Evolutionary conservation across 305 asterid genomes (phyloP), one percentile per base, ranked within the genome.

Genomic region (Plantago lanceolata): DNA sequence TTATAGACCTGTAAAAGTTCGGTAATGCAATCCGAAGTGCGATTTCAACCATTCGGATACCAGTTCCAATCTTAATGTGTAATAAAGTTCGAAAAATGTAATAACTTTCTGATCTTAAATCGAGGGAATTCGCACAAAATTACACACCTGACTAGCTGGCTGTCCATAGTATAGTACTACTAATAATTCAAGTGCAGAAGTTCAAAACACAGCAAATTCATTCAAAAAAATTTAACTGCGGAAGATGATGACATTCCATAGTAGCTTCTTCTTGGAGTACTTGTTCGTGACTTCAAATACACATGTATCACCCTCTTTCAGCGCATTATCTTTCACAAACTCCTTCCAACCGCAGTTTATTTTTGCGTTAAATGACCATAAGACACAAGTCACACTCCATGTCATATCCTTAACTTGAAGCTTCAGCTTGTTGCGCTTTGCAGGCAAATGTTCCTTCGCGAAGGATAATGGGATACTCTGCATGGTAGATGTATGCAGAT

Each of bases 241-340:
- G n/a, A 74, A 61, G 16, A 74, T 65, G 63, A 21, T 2, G 8
- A 65, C 69, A 49, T 65, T 61, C 72, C 72, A 69, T 3, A 49
- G 14, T 19, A 17, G 43, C 16, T 52, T 37, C 29, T 37, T 6
- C n/a, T n/a, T n/a, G n/a, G n/a, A n/a, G 5, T 45, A 15, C 64
- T 63, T 20, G 19, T 35, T 49, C 31, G n/a, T n/a, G n/a, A 62
- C 63, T 69, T 76, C 69, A 33, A 80, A 76, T n/a, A 71, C 59
- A 19, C 78, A 76, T 8, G 61, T 70, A 68, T 76, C 84, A 0
- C 79, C 78, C 0, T 65, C 53, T 17, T 68, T 33, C 14, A 73
- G 64, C 12, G 8, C 31, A 59, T 71, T 76, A 33, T 71, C 84
- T 50, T 19, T 2, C 58, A 71, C 74, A 55, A 79, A 76, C 40